phyloP scores from a whole-genome alignment of 148 eudicot species.

The Oxyria digyna region DNA sequence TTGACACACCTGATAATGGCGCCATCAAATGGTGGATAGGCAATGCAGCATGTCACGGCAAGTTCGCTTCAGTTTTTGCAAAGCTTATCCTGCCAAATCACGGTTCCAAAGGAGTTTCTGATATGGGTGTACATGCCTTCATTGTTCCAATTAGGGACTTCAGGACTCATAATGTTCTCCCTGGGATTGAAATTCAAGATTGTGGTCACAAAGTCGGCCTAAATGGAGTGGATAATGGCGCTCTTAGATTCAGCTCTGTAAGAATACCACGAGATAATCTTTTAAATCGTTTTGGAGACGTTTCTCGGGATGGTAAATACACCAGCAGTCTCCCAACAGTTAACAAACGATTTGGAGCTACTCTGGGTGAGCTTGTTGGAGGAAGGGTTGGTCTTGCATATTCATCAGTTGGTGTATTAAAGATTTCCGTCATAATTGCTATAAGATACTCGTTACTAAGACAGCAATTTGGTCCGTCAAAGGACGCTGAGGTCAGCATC shows the following conservation, averaged over 20 bases:
- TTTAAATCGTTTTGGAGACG: constrained; percentile 87
- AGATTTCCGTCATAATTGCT: constrained; percentile 62
- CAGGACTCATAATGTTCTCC: constrained; percentile 58
- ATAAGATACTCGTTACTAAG: constrained; percentile 71
- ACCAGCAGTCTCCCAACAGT: constrained; percentile 72
- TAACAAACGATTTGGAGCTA: constrained; percentile 83
- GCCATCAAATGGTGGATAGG: constrained; percentile 99
- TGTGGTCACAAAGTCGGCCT: constrained; percentile 95
- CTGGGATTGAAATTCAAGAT: constrained; percentile 81
- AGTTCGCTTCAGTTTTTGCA: constrained; percentile 89
- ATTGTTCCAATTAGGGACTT: constrained; percentile 85
- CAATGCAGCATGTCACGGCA: constrained; percentile 89
- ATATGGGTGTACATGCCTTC: constrained; percentile 97
- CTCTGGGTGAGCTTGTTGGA: constrained; percentile 91
- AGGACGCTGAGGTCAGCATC: constrained; percentile 69
- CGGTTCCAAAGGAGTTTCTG: constrained; percentile 53
- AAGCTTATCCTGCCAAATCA: constrained; percentile 71
- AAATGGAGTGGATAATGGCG: constrained; percentile 96
- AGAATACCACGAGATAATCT: constrained; percentile 93
- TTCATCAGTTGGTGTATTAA: constrained; percentile 81
- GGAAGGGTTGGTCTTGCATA: constrained; percentile 93
- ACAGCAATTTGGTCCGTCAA: constrained; percentile 88
- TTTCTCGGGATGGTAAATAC: constrained; percentile 78
- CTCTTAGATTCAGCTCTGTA: constrained; percentile 63
- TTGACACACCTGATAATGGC: constrained; percentile 82